Evolutionary conservation across 352 stramenopile species (phyloP).

Genomic region (Globisporangium okanoganense): DNA sequence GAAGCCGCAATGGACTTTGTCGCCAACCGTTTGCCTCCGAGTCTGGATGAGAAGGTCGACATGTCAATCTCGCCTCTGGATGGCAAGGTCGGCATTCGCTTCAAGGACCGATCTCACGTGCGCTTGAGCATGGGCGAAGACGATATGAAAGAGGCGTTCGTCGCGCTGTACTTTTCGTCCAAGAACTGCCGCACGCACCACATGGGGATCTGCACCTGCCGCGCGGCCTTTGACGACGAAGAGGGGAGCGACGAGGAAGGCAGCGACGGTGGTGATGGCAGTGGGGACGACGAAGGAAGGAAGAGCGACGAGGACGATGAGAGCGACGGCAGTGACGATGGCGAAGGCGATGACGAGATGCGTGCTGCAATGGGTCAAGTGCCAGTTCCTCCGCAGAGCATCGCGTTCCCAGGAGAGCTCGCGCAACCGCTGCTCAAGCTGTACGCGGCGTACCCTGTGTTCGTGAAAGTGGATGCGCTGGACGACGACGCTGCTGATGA

Average conservation of each 20-base stretch:
- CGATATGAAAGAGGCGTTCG: slow-evolving; percentile 49
- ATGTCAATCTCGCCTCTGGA: slow-evolving; percentile 30
- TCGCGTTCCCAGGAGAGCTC: slow-evolving; percentile 64
- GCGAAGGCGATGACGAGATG: slow-evolving; percentile 29
- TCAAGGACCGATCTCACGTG: slow-evolving; percentile 66
- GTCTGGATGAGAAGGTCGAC: slow-evolving; percentile 12
- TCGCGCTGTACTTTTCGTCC: slow-evolving; percentile 69
- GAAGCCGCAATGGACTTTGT: slow-evolving; percentile 75
- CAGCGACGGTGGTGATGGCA: slow-evolving; percentile 14
- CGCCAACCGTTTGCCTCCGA: slow-evolving; percentile 65
- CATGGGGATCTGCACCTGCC: slow-evolving; percentile 78
- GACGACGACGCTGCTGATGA: slow-evolving; percentile 37
- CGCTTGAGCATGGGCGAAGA: slow-evolving; percentile 66
- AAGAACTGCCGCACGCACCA: slow-evolving; percentile 79
- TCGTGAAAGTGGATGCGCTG: slow-evolving; percentile 38
- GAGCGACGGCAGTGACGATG: slow-evolving; percentile 24
- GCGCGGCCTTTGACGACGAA: slow-evolving; percentile 21
- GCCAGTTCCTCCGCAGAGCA: slow-evolving; percentile 40
- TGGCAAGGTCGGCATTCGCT: slow-evolving; percentile 41
- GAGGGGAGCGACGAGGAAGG: slow-evolving; percentile 24
- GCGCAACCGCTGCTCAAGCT: slow-evolving; percentile 65
- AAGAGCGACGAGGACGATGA: slow-evolving; percentile 22
- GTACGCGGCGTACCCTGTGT: slow-evolving; percentile 41
- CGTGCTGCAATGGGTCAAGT: slow-evolving; percentile 30
- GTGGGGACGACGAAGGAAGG: slow-evolving; percentile 21